Evolutionary conservation across 352 stramenopile genomes (phyloP).

Genomic region (Phytophthora pinifolia): DNA sequence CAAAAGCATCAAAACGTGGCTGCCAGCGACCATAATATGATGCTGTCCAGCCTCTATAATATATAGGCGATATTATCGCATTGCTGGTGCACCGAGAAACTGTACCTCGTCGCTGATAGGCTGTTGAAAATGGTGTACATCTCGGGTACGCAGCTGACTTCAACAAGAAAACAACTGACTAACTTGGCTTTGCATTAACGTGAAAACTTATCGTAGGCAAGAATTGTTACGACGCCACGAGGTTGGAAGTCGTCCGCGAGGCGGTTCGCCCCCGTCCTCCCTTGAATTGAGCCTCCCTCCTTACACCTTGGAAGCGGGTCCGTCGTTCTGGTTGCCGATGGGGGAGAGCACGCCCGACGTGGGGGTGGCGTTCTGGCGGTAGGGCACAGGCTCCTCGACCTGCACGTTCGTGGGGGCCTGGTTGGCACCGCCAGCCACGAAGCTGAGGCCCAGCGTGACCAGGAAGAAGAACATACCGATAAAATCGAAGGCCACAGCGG

Average conservation of each 20-base stretch:
- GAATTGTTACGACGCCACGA: not conserved
- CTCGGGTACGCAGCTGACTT: not conserved
- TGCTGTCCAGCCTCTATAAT: no score
- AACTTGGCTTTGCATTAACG: conserved; percentile 1
- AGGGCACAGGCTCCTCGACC: conserved; percentile 33
- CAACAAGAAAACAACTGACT: not conserved
- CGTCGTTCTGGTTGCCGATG: conserved; percentile 22
- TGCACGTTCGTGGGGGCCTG: conserved; percentile 23
- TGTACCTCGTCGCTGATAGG: conserved; percentile 14
- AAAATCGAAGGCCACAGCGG: conserved; percentile 55
- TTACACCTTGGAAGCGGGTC: conserved; percentile 32
- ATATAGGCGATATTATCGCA: no score
- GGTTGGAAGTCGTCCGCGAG: not conserved
- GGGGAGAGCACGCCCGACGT: conserved; percentile 30
- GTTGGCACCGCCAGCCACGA: conserved; percentile 12
- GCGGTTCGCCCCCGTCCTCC: not conserved
- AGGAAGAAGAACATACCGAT: conserved; percentile 55
- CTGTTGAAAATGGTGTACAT: not conserved
- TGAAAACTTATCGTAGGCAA: not conserved
- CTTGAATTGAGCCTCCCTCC: not conserved
- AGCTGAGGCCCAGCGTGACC: conserved; percentile 37
- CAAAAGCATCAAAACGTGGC: no score
- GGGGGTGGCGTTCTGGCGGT: conserved; percentile 33
- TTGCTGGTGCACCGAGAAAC: no score
- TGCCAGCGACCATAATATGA: no score